A percentile compares a stretch with the other conserved stretches of the same genome.
Evolutionary conservation across 805 yeast genomes (phyloP).

Genomic region (Komagataella phaffii): DNA sequence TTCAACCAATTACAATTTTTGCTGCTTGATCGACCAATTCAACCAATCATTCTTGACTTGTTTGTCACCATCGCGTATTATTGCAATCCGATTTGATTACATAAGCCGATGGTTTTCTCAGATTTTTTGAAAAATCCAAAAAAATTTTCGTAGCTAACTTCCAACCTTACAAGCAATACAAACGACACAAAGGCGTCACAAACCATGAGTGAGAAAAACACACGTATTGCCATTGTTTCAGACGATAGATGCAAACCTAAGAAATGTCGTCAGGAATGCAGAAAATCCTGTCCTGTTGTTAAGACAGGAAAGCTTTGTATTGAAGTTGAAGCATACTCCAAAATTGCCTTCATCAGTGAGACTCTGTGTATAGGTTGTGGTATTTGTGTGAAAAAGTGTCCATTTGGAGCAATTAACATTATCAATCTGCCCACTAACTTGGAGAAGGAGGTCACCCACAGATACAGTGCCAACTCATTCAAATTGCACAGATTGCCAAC

Average conservation of each 20-base stretch:
- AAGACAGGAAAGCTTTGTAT: conserved; percentile 96
- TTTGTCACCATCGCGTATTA: not conserved
- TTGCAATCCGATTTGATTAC: not conserved
- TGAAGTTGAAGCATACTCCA: conserved; percentile 82
- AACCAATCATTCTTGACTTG: not conserved
- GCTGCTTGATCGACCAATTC: not conserved
- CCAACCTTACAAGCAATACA: not conserved
- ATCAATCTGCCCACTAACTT: conserved; percentile 94
- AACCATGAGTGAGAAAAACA: conserved; percentile 22
- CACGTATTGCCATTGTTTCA: conserved; percentile 93
- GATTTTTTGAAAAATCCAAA: not conserved
- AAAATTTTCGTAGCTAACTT: not conserved
- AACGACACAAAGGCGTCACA: not conserved
- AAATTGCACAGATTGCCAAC: conserved; percentile 94
- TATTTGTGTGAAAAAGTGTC: conserved; percentile 98
- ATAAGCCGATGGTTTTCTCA: not conserved
- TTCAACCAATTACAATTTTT: too few species aligned
- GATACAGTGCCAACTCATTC: conserved; percentile 96
- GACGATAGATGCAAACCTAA: conserved; percentile 95
- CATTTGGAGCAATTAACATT: conserved; percentile 92
- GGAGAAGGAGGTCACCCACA: conserved; percentile 85
- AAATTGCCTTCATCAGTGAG: conserved; percentile 92
- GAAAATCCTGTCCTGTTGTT: conserved; percentile 94
- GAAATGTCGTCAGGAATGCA: conserved; percentile 97
- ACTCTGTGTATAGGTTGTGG: conserved; percentile 97